Percentiles rank a stretch among this genome's conserved stretches.
These are phyloP conservation scores for Aspergillus affinis DNA, from an alignment of 495 filamentous ascomycete genomes.

Conservation along the genomic window DNA sequence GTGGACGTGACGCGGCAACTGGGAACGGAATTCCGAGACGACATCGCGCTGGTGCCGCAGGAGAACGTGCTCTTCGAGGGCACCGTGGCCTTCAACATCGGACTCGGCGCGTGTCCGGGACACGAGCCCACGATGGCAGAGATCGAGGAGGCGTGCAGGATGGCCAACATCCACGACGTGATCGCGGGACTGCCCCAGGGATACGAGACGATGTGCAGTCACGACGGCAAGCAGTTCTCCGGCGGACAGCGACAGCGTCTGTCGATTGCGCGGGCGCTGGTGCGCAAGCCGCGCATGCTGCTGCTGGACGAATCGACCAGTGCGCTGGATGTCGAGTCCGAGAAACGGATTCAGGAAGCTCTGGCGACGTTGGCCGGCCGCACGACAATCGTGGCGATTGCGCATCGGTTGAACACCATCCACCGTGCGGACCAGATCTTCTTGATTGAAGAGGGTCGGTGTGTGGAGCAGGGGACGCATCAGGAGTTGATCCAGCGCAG, in stretches of 20 bases:
- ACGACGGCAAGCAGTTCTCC: conserved; percentile 60
- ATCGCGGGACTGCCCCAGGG: conserved; percentile 56
- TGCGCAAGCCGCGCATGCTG: conserved; percentile 65
- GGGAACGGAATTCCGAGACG: conserved; percentile 44
- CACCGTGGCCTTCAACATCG: conserved; percentile 53
- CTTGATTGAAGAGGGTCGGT: conserved; percentile 64
- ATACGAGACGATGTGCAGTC: conserved; percentile 63
- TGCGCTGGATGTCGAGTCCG: conserved; percentile 67
- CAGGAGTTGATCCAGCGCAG: conserved; percentile 59
- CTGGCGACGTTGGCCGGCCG: conserved; percentile 63
- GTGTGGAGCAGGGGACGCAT: conserved; percentile 69
- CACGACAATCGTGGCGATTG: conserved; percentile 74
- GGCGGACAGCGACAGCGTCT: conserved; percentile 77
- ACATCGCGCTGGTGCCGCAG: conserved; percentile 54
- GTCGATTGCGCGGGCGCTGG: conserved; percentile 71
- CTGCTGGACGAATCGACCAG: conserved; percentile 77
- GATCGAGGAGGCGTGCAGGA: conserved; percentile 54
- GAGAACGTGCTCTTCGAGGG: conserved; percentile 55
- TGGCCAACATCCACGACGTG: conserved; percentile 59
- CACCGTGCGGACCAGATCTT: conserved; percentile 72
- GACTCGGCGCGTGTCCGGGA: conserved; percentile 46
- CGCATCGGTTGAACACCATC: conserved; percentile 75
- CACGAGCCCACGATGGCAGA: conserved; percentile 47
- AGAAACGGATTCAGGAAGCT: conserved; percentile 67
- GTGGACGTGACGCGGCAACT: conserved; percentile 37